Evolutionary conservation across 2,329 filamentous ascomycete species (phyloP), one percentile per base, ranked within the genome.

Genomic region (Bisporella sp.): DNA sequence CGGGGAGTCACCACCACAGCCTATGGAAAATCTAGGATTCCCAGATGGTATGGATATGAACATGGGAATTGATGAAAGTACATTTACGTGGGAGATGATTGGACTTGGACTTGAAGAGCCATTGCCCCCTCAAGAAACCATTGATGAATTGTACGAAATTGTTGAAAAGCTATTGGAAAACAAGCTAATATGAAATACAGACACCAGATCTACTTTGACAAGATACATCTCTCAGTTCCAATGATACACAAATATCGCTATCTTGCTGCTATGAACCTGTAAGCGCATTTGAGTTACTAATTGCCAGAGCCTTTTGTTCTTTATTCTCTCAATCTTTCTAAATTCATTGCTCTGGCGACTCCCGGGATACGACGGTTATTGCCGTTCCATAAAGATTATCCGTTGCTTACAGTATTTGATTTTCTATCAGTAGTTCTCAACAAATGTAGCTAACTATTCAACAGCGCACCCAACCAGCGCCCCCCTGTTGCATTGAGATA

Each of bases 161-260:
- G 39, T 47, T 35, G 28, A 21, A 5, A 45, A 31, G 30, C 31
- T 5, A 41, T 31, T 51, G 13, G 31, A 52, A 49, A 57, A 64
- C 32, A 45, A 60, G 46, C 46, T 47, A 50, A 59, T 41, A 59
- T 48, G 11, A 43, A 37, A 46, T 35, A 30, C 64, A 88, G 83
- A 54, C 85, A 95, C 62, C 79, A 87, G 60, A 82, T 93, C 30
- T 99, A 87, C 68, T 97, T 97, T 64, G 83, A 91, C 50, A 96
- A 95, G 67, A 78, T 95, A 7, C 89, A 97, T 63, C 84, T 87
- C 0, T 89, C 89, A 0, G 62, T 88, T 50, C 90, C 93, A 12
- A 87, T 97, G 77, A 87, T 97, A 50, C 92, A 99, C 66, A 87
- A 84, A 60, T 88, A 85, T 53, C 82, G 92, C 47, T 97, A 93